Percentiles rank a stretch among this genome's conserved stretches.
Evolutionary conservation across 192 early-diverging fungal species (phyloP).

Genomic region (Coemansia sp.): DNA sequence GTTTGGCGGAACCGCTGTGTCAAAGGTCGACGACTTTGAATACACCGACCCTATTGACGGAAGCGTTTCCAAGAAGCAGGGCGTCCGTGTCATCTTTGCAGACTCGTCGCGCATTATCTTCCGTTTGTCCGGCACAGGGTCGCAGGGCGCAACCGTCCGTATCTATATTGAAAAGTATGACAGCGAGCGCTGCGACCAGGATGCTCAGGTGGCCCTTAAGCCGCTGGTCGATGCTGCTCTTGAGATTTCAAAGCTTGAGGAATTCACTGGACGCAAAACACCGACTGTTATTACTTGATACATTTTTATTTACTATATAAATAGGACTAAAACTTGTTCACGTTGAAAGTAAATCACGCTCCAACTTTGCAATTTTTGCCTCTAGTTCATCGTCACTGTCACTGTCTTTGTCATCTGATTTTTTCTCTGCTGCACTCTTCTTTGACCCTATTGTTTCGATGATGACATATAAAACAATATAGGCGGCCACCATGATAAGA

Average conservation of each 20-base stretch:
- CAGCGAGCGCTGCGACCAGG: conserved; percentile 57
- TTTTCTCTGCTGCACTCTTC: not conserved
- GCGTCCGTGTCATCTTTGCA: conserved; percentile 86
- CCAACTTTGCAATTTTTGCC: too few relatives aligned
- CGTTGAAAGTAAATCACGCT: not conserved
- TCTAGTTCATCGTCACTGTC: too few relatives aligned
- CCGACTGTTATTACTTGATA: conserved; percentile 87
- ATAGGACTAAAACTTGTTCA: not conserved
- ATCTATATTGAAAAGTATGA: conserved; percentile 91
- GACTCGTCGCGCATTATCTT: conserved; percentile 92
- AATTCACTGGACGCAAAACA: conserved; percentile 81
- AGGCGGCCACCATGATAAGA: not conserved
- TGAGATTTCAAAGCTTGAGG: conserved; percentile 68
- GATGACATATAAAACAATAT: not conserved
- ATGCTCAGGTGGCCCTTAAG: conserved; percentile 83
- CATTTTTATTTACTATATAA: not conserved
- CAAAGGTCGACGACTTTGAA: conserved; percentile 84
- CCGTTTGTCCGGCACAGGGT: conserved; percentile 91
- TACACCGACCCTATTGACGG: conserved; percentile 94
- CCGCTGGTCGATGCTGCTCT: conserved; percentile 85
- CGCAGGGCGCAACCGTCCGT: conserved; percentile 92
- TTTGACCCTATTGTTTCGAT: not conserved
- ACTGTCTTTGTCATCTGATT: not conserved
- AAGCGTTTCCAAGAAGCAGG: conserved; percentile 82
- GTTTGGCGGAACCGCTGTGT: conserved; percentile 53